These are phyloP conservation scores for Candida ovalis DNA, from an alignment of 805 yeast genomes.

Conservation along the genomic window DNA sequence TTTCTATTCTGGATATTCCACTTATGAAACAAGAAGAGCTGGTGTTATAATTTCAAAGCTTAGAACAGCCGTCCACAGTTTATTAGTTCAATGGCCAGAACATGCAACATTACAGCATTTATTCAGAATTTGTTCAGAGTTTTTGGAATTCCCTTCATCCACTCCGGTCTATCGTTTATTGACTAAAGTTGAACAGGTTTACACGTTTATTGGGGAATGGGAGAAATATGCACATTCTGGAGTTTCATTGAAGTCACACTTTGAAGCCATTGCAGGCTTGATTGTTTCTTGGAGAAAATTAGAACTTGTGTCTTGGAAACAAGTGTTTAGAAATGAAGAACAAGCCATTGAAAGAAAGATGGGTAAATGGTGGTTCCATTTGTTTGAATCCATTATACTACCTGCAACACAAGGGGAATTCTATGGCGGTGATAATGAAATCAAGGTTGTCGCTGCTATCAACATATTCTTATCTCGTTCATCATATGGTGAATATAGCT, in stretches of 20 bases:
- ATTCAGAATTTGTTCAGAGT: constrained; percentile 59
- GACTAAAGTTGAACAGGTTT: constrained; percentile 82
- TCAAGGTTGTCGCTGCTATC: constrained; percentile 52
- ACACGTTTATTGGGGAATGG: constrained; percentile 85
- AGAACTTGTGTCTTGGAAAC: constrained; percentile 83
- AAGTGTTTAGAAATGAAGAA: constrained; percentile 67
- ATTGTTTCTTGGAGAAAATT: constrained; percentile 89
- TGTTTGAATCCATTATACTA: constrained; percentile 74
- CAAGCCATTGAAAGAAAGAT: constrained; percentile 40
- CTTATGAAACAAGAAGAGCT: constrained; percentile 59
- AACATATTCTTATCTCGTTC: constrained; percentile 74
- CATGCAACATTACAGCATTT: constrained; percentile 83
- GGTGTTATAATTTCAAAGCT: constrained; percentile 44
- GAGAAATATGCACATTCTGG: constrained; percentile 83
- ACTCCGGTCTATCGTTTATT: constrained; percentile 76
- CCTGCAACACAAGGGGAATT: constrained; percentile 42
- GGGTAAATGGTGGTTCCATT: constrained; percentile 89
- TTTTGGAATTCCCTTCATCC: constrained; percentile 53
- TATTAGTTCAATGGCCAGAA: constrained; percentile 84
- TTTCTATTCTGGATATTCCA: constrained; percentile 64
- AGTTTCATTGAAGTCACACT: constrained; percentile 55
- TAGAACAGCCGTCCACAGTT: constrained; percentile 39
- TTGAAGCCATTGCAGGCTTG: constrained; percentile 56
- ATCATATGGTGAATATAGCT: constrained; percentile 66
- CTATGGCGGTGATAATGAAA: constrained; percentile 31